Conservation (phyloP, 2,329 filamentous ascomycete genomes). For the Aspergillus proliferans region DNA sequence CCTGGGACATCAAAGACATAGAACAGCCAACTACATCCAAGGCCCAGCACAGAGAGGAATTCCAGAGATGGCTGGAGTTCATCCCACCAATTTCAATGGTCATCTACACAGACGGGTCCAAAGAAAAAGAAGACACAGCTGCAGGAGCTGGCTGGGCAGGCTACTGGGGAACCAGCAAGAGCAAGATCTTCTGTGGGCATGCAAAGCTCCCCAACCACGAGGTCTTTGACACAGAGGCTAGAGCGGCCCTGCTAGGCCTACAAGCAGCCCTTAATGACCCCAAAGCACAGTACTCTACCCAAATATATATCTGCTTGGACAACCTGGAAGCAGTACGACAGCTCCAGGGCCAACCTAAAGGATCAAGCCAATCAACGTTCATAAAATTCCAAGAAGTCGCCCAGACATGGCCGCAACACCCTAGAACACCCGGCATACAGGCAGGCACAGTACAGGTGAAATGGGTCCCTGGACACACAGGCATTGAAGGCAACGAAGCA, state of each 20-base stretch:
- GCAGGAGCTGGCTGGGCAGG: background rate
- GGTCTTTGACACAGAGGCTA: background rate
- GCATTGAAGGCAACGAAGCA: background rate
- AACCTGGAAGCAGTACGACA: background rate
- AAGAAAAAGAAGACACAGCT: background rate
- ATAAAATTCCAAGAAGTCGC: background rate
- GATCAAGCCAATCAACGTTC: background rate
- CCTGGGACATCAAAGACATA: background rate
- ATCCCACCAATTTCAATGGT: background rate
- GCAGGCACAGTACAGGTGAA: background rate
- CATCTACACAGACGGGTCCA: background rate
- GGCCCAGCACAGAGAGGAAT: background rate
- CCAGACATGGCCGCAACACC: background rate
- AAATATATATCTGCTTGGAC: background rate
- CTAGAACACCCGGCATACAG: background rate
- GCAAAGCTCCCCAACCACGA: background rate
- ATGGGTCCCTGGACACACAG: background rate
- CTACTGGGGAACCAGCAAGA: background rate
- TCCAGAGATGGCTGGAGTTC: background rate
- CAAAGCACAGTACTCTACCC: background rate
- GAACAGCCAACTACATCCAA: background rate
- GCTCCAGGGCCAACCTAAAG: background rate
- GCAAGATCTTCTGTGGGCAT: background rate
- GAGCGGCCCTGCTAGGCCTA: background rate
- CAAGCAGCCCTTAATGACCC: too few relatives aligned